Conservation (phyloP, 2,329 filamentous ascomycete genomes). For the Plenodomus biglobosus region DNA sequence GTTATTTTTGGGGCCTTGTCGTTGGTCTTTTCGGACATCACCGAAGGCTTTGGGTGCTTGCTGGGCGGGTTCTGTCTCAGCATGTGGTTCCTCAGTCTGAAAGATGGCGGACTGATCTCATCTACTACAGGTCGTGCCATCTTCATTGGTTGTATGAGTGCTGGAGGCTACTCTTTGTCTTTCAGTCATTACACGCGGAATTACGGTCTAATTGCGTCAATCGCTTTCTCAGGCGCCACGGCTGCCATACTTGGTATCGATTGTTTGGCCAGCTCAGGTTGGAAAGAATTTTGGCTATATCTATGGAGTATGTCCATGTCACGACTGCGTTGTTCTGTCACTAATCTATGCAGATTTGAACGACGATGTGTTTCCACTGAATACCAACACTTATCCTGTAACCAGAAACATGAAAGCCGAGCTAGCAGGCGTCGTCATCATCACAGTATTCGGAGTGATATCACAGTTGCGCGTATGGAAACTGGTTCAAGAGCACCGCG, state of each 20-base stretch:
- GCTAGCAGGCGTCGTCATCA: slow-evolving; percentile 72
- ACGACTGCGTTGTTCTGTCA: slow-evolving; percentile 3
- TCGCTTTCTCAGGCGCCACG: slow-evolving; percentile 81
- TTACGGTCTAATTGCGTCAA: slow-evolving; percentile 74
- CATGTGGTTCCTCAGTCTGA: slow-evolving; percentile 87
- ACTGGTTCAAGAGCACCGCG: slow-evolving; percentile 62
- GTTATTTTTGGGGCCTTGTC: slow-evolving; percentile 71
- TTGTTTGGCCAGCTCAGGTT: slow-evolving; percentile 82
- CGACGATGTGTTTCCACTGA: slow-evolving; percentile 71
- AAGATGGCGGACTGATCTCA: slow-evolving; percentile 71
- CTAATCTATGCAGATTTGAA: slow-evolving; percentile 62
- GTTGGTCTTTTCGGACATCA: slow-evolving; percentile 79
- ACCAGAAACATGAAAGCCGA: slow-evolving; percentile 87
- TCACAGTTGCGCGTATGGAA: slow-evolving; percentile 88
- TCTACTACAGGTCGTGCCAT: slow-evolving; percentile 65
- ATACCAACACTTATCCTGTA: slow-evolving; percentile 76
- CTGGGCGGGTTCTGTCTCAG: slow-evolving; percentile 80
- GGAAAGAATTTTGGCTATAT: slow-evolving; percentile 97
- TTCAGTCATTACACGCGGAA: slow-evolving; percentile 71
- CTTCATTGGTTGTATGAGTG: slow-evolving; percentile 73
- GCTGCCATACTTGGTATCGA: slow-evolving; percentile 81
- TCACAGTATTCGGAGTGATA: slow-evolving; percentile 73
- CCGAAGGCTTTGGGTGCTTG: slow-evolving; percentile 81
- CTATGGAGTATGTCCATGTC: slow-evolving; percentile 65
- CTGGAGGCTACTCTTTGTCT: slow-evolving; percentile 70